These are phyloP conservation scores for Zelopaecilomyces penicillatus DNA, from an alignment of 2,329 filamentous ascomycete genomes.

Conservation along the genomic window DNA sequence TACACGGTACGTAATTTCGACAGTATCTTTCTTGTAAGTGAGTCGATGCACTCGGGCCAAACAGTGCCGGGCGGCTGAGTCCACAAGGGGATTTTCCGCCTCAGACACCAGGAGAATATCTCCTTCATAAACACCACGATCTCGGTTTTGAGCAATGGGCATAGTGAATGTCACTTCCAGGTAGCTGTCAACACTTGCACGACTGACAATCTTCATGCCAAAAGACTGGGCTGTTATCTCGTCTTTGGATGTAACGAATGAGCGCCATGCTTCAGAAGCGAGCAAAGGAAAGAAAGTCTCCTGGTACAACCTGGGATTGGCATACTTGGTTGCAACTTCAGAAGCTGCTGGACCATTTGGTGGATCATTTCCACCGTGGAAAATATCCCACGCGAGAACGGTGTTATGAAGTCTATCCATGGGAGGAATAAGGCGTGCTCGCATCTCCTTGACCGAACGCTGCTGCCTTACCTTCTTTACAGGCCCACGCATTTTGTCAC, in stretches of 20 bases:
- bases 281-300: constrained; percentile 84
- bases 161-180: constrained; percentile 84
- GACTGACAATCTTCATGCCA: constrained; percentile 78
- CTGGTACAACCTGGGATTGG: constrained; percentile 71
- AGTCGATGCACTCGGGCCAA: constrained; percentile 76
- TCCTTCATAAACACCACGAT: constrained; percentile 68
- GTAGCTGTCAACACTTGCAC: constrained; percentile 86
- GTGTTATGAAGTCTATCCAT: constrained; percentile 77
- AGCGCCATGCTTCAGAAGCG: constrained; percentile 90
- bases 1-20: constrained; percentile 82
- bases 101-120: constrained; percentile 84
- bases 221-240: constrained; percentile 75
- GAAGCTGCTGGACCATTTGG: constrained; percentile 67
- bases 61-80: constrained; percentile 64
- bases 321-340: constrained; percentile 69
- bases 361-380: constrained; percentile 78
- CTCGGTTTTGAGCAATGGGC: constrained; percentile 59
- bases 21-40: constrained; percentile 67
- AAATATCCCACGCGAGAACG: constrained; percentile 91
- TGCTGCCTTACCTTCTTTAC: constrained; percentile 76
- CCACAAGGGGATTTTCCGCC: constrained; percentile 58
- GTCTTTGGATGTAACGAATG: constrained; percentile 82
- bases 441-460: constrained; percentile 85
- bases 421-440: constrained; percentile 82
- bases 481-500: constrained; percentile 55